Percentiles rank a stretch among this genome's conserved stretches.
Evolutionary conservation across 306 rosid genomes (phyloP).

Genomic region (Cicer judaicum): DNA sequence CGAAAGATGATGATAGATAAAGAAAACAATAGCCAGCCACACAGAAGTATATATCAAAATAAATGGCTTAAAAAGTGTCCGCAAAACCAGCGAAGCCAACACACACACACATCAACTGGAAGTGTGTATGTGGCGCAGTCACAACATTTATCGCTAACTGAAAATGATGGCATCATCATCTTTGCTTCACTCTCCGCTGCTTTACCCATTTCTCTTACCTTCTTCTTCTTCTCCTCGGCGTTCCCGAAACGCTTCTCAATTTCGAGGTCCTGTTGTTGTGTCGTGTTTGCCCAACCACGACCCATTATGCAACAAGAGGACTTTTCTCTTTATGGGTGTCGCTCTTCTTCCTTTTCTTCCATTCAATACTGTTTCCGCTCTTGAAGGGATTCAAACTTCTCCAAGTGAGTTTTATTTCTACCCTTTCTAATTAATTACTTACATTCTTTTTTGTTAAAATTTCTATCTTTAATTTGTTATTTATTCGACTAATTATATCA

Average conservation of each 20-base stretch:
- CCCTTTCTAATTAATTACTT: background rate
- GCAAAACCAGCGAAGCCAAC: too few relatives aligned
- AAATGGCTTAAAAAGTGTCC: too few relatives aligned
- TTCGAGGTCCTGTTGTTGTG: conserved; percentile 34
- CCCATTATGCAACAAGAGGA: conserved; percentile 56
- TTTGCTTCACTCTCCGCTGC: conserved; percentile 49
- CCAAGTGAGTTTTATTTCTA: conserved; percentile 39
- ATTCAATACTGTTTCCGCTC: conserved; percentile 59
- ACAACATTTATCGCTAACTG: too few relatives aligned
- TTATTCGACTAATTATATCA: background rate
- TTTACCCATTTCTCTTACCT: conserved; percentile 47
- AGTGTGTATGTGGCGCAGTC: too few relatives aligned
- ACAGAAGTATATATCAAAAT: too few relatives aligned
- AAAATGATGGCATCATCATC: too few relatives aligned
- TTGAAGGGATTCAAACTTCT: conserved; percentile 43
- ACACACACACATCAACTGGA: too few relatives aligned
- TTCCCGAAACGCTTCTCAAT: conserved; percentile 44
- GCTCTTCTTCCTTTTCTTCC: conserved; percentile 71
- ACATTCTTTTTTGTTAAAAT: background rate
- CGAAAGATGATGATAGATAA: too few relatives aligned
- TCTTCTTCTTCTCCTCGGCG: conserved; percentile 41
- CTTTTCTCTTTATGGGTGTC: conserved; percentile 64
- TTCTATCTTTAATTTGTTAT: background rate
- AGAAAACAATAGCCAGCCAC: too few relatives aligned
- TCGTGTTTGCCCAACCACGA: conserved; percentile 36